phyloP scores from a whole-genome alignment of 495 filamentous ascomycete genomes.

The Neurospora hispaniola region DNA sequence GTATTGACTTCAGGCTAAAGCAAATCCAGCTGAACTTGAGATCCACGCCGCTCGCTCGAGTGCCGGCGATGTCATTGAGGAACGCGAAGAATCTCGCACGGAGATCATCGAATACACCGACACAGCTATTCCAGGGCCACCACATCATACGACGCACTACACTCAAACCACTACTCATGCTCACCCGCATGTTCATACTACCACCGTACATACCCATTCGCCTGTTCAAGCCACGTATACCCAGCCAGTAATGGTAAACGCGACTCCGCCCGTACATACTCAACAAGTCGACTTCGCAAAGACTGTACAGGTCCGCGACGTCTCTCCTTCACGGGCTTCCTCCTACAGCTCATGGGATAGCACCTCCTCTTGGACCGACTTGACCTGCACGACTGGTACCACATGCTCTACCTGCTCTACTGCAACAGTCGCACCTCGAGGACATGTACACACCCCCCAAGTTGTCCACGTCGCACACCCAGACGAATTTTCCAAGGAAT shows the following conservation, averaged over 20 bases:
- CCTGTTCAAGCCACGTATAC: slow-evolving; percentile 12
- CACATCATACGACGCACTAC: slow-evolving; percentile 3
- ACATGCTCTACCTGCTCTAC: not conserved
- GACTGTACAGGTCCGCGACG: slow-evolving; percentile 27
- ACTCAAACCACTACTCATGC: not conserved
- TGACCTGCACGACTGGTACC: slow-evolving; percentile 6
- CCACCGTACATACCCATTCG: slow-evolving; percentile 19
- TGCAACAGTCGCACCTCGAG: not conserved
- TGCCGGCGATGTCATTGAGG: slow-evolving; percentile 27
- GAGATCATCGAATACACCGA: slow-evolving; percentile 18
- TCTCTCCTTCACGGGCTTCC: slow-evolving; percentile 25
- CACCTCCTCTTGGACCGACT: slow-evolving; percentile 10
- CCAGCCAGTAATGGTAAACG: slow-evolving; percentile 28
- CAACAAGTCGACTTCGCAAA: slow-evolving; percentile 30
- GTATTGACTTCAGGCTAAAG: slow-evolving; percentile 6
- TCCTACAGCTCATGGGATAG: slow-evolving; percentile 20
- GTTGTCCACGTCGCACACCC: slow-evolving; percentile 23
- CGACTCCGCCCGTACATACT: slow-evolving; percentile 28
- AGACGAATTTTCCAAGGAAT: slow-evolving; percentile 29
- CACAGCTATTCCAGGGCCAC: slow-evolving; percentile 1
- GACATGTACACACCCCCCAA: slow-evolving; percentile 14
- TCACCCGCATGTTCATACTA: not conserved
- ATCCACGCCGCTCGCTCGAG: slow-evolving; percentile 25
- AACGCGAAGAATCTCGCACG: slow-evolving; percentile 17
- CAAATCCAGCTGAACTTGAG: slow-evolving; percentile 26